Evolutionary conservation across 2,329 filamentous ascomycete genomes (phyloP), one percentile per base, ranked within the genome.

Genomic region (Torrubiellomyces zombiae): DNA sequence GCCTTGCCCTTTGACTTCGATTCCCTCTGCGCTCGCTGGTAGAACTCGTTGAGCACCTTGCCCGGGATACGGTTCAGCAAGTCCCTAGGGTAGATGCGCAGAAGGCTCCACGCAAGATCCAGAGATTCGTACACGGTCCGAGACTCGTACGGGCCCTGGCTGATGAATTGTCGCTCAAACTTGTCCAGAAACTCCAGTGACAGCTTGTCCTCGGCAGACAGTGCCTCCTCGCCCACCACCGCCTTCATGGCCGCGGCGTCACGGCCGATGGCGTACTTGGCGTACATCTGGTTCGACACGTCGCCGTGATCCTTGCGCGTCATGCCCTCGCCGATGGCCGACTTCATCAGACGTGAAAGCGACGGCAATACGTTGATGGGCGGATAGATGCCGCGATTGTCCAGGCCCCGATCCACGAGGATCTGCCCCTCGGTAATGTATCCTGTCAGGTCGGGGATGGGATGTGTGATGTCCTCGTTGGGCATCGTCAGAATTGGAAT

Each of bases 371-470:
- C 89, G 61, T 98, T 98, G 64, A 98, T 98, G 12, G 89, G 89
- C 26, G 89, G 89, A 64, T 93, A 94, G 58, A 98, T 75, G 58
- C 85, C 86, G 63, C 89, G 89, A 68, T 98, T 98, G 65, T 83
- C 54, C 26, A 98, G 65, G 47, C 78, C 74, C 58, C 86, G 82
- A 55, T 98, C 89, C 45, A 98, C 70, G 58, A 91, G 95, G 48
- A 98, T 94, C 56, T 98, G 89, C 20, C 89, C 91, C 60, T 98
- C 89, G 12, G 89, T 98, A 50, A 98, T 98, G 60, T 95, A 98
- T 28, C 89, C 89, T 35, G 89, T 98, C 61, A 98, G 64, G 64
- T 98, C 89, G 35, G 91, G 91, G 50, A 98, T 98, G 20, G 89
- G 91, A 52, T 98, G 89, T 21, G 89, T 98, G 49, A 98, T 98